These are phyloP conservation scores for Geranium incanum DNA, from an alignment of 441 rosid species.

Conservation along the genomic window DNA sequence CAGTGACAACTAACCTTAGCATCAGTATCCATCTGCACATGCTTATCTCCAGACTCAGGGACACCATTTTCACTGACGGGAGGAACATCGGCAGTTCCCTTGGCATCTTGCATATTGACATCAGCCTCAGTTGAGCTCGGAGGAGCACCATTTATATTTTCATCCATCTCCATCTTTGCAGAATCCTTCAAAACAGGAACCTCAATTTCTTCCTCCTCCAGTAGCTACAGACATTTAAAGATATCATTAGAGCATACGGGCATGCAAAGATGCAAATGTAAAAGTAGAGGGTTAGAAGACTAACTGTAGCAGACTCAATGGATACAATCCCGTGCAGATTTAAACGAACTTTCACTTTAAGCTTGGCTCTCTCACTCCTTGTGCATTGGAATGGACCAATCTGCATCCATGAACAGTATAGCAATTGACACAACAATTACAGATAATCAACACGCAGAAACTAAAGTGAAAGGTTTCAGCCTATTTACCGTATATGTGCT, in stretches of 20 bases:
- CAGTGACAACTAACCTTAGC: slow-evolving; percentile 40
- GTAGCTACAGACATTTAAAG: slow-evolving; percentile 39
- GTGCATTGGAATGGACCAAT: slow-evolving; percentile 89
- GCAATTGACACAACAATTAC: neutral
- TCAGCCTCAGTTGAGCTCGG: slow-evolving; percentile 53
- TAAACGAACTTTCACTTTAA: slow-evolving; percentile 78
- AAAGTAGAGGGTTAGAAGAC: slow-evolving; percentile 18
- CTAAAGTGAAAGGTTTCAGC: neutral
- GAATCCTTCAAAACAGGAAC: slow-evolving; percentile 64
- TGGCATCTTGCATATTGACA: slow-evolving; percentile 70
- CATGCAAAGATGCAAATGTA: neutral
- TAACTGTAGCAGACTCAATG: slow-evolving; percentile 77
- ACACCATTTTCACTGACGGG: slow-evolving; percentile 61
- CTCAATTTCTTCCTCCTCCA: slow-evolving; percentile 85
- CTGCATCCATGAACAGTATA: slow-evolving; percentile 33
- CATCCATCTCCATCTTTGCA: slow-evolving; percentile 76
- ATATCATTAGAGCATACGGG: neutral
- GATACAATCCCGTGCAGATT: slow-evolving; percentile 82
- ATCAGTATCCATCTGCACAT: slow-evolving; percentile 83
- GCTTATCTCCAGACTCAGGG: slow-evolving; percentile 59
- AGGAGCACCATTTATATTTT: slow-evolving; percentile 33
- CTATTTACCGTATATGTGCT: slow-evolving; percentile 60
- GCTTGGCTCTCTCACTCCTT: slow-evolving; percentile 63
- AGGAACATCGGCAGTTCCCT: slow-evolving; percentile 40
- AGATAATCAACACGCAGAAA: neutral